Base-by-base conservation (phyloP, 1,139 yeast genomes). In the Pichia norvegensis region DNA sequence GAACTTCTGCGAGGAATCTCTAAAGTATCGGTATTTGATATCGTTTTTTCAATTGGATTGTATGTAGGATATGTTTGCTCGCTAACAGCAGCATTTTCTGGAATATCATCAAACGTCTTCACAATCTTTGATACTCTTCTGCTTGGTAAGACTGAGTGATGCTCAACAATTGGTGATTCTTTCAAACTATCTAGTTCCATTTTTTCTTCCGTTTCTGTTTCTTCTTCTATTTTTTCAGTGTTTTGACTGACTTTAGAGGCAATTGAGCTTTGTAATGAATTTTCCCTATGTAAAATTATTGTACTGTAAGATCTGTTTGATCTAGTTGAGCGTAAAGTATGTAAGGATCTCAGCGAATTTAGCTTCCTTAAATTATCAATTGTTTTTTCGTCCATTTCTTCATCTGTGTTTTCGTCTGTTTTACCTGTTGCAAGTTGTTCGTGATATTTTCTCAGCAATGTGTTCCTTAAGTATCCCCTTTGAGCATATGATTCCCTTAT, bases 1-100 rank as follows among this genome's bases (percentile, higher is more conserved):
- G 55, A 48, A 20, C 49, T 48, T 40, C 55, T 45, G 36, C 49
- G 42, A 11, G 55, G 55, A 33, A 52, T 46, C 25, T 44, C 33
- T 10, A 48, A 21, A 1, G 33, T 29, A 9, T 43, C 46, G 2
- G 17, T 29, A 23, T 46, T 25, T 5, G 29, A n/a, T 2, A 16
- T 27, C n/a, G 3, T 13, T 14, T 11, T 27, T 4, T 11, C 7
- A 10, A 3, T n/a, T 17, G 36, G 13, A 16, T 33, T 20, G 14
- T 31, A n/a, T n/a, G 23, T 33, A 20, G 23, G 33, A 22, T 37
- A n/a, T 3, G 21, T 36, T 17, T 27, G 17, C 14, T 22, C 17
- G 7, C 41, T 23, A 1, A 33, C 36, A 22, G 29, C 25, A 1
- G 29, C 38, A 19, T 40, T 20, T 17, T 39, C 27, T 14, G 21